Evolutionary conservation across 352 stramenopile genomes (phyloP).

Genomic region (Phytophthora palmivora): DNA sequence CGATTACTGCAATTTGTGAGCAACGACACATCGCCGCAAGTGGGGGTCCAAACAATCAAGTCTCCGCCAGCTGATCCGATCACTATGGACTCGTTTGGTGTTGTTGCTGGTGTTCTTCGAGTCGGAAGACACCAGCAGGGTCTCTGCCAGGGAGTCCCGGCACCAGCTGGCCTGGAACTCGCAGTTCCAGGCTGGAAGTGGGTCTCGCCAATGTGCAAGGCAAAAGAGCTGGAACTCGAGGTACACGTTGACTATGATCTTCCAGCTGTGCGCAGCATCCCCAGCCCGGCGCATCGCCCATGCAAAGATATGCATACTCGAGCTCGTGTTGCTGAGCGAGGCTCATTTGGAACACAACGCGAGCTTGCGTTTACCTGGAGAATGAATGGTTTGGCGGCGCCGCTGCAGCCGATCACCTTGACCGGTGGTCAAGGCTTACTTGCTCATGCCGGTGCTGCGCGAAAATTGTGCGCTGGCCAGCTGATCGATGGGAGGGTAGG

Average conservation of each 20-base stretch:
- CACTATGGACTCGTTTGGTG: slow-evolving; percentile 1
- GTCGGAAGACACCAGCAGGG: no score
- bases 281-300: slow-evolving; percentile 15
- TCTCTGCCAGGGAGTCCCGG: no score
- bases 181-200: slow-evolving; percentile 5
- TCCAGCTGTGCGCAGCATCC: slow-evolving; percentile 12
- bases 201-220: slow-evolving; percentile 1
- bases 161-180: slow-evolving; percentile 15
- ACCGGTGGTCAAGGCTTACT: neutral
- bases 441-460: slow-evolving; percentile 3
- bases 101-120: slow-evolving; percentile 1
- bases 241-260: neutral
- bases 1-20: slow-evolving; percentile 29
- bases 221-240: slow-evolving; percentile 27
- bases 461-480: slow-evolving; percentile 17
- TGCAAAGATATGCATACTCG: slow-evolving; percentile 17
- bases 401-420: slow-evolving; percentile 3
- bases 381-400: slow-evolving; percentile 5
- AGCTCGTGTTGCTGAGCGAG: neutral
- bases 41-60: slow-evolving; percentile 25
- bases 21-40: slow-evolving; percentile 23
- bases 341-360: slow-evolving; percentile 1
- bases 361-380: neutral
- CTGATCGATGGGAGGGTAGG: slow-evolving; percentile 28
- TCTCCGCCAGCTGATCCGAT: slow-evolving; percentile 6